These are phyloP conservation scores for Rhinocladiella similis DNA, from an alignment of 2,329 filamentous ascomycete genomes.

Conservation along the genomic window DNA sequence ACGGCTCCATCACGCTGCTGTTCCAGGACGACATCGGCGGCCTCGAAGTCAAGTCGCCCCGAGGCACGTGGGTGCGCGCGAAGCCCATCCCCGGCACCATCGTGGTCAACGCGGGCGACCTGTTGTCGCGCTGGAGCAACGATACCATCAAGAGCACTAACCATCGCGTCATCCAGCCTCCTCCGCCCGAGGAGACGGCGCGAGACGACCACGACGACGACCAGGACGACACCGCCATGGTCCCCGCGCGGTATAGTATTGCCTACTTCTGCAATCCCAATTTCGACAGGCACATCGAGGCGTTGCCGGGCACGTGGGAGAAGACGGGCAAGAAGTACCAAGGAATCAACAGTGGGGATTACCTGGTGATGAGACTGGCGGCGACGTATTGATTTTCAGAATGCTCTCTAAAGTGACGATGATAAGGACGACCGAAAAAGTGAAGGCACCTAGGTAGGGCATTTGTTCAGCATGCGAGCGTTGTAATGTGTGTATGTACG, in stretches of 20 bases:
- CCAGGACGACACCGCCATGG: constrained; percentile 43
- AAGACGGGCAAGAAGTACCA: constrained; percentile 70
- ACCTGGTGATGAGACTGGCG: constrained; percentile 73
- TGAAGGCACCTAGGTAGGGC: too few relatives aligned
- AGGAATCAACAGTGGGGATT: constrained; percentile 76
- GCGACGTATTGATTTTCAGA: constrained; percentile 62
- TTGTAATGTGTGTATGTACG: too few relatives aligned
- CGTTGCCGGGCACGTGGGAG: constrained; percentile 73
- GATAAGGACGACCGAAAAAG: background rate
- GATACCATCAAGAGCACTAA: constrained; percentile 87
- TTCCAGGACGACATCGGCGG: constrained; percentile 60
- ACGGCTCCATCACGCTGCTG: constrained; percentile 54
- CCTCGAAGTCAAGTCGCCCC: constrained; percentile 66
- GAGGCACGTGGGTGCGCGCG: constrained; percentile 77
- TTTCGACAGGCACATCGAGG: constrained; percentile 72
- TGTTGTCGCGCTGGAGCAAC: constrained; percentile 86
- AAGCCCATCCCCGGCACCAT: constrained; percentile 78
- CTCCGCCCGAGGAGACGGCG: constrained; percentile 46
- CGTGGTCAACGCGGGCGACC: constrained; percentile 85
- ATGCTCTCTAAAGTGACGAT: too few relatives aligned
- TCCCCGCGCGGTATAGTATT: constrained; percentile 77
- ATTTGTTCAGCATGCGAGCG: too few relatives aligned
- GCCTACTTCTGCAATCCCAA: constrained; percentile 94
- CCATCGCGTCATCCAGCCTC: constrained; percentile 87
- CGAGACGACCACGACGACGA: constrained; percentile 42